These are phyloP conservation scores for Kluyveromyces dobzhanskii DNA, from an alignment of 805 yeast genomes.

Conservation along the genomic window DNA sequence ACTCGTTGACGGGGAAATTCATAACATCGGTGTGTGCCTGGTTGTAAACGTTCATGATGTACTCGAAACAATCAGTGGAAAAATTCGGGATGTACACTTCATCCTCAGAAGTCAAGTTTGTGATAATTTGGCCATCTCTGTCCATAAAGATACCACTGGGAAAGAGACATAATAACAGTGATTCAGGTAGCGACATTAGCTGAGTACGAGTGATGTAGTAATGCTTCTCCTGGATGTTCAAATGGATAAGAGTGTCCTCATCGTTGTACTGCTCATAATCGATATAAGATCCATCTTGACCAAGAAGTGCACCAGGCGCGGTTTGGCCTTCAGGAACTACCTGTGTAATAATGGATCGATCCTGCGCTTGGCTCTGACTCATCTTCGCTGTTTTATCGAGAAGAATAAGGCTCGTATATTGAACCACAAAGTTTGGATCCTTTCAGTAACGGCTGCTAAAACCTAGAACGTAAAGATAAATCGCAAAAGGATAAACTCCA, in stretches of 20 bases:
- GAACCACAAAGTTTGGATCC: too few relatives aligned
- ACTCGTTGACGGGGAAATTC: constrained; percentile 31
- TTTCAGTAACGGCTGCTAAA: too few relatives aligned
- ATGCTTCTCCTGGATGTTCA: constrained; percentile 66
- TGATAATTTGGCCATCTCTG: constrained; percentile 64
- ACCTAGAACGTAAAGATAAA: too few relatives aligned
- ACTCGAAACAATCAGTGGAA: constrained; percentile 78
- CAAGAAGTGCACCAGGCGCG: constrained; percentile 1
- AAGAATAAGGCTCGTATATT: too few relatives aligned
- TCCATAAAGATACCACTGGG: constrained; percentile 88
- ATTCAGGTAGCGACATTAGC: constrained; percentile 85
- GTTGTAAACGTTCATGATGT: constrained; percentile 65
- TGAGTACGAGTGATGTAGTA: constrained; percentile 82
- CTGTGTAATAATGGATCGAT: constrained; percentile 55
- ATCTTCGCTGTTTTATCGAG: not conserved
- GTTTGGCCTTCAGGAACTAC: constrained; percentile 40
- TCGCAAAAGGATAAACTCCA: too few relatives aligned
- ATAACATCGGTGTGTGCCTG: constrained; percentile 57
- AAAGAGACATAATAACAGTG: constrained; percentile 73
- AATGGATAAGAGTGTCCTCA: constrained; percentile 55
- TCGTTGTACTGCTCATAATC: constrained; percentile 16
- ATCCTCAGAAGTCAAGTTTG: constrained; percentile 72
- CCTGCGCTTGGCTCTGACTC: constrained; percentile 14
- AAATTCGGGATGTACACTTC: constrained; percentile 69
- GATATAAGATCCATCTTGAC: constrained; percentile 8